Conservation (phyloP, 1,284 basidiomycete genomes). For the Boletellus deceptivus region DNA sequence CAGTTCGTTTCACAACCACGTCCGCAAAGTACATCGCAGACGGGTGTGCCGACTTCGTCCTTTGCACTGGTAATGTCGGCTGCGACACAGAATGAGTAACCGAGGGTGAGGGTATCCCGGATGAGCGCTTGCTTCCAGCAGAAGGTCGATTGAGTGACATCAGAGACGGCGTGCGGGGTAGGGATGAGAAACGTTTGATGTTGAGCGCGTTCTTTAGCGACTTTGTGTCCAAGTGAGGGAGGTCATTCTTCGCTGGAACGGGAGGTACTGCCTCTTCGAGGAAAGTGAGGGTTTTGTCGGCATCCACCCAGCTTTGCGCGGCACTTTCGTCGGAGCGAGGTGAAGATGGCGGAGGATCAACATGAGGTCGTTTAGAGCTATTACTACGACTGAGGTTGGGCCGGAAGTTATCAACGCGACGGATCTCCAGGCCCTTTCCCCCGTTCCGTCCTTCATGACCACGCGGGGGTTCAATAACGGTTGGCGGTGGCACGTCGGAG, state of each 20-base stretch:
- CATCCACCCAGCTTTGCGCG: slow-evolving; percentile 17
- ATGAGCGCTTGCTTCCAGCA: slow-evolving; percentile 28
- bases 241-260: slow-evolving; percentile 32
- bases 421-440: slow-evolving; percentile 32
- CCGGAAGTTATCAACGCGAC: slow-evolving; percentile 25
- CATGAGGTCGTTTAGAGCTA: slow-evolving; percentile 15
- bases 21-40: slow-evolving; percentile 75
- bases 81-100: slow-evolving; percentile 13
- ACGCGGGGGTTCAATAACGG: slow-evolving; percentile 39
- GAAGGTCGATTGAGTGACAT: slow-evolving; percentile 33
- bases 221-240: slow-evolving; percentile 23
- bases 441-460: slow-evolving; percentile 25
- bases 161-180: slow-evolving; percentile 57
- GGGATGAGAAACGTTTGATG: slow-evolving; percentile 55
- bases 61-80: slow-evolving; percentile 30
- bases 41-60: slow-evolving; percentile 56
- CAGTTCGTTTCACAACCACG: slow-evolving; percentile 55
- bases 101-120: slow-evolving; percentile 44
- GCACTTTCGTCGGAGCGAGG: slow-evolving; percentile 24
- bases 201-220: slow-evolving; percentile 32
- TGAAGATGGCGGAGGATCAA: slow-evolving; percentile 12
- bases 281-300: slow-evolving; percentile 17
- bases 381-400: slow-evolving; percentile 4
- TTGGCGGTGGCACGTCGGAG: slow-evolving; percentile 37
- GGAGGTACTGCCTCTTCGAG: slow-evolving; percentile 29